A percentile compares a stretch with the other conserved stretches of the same genome.
Conservation (phyloP, 208 protist genomes). For the Leishmania major region DNA sequence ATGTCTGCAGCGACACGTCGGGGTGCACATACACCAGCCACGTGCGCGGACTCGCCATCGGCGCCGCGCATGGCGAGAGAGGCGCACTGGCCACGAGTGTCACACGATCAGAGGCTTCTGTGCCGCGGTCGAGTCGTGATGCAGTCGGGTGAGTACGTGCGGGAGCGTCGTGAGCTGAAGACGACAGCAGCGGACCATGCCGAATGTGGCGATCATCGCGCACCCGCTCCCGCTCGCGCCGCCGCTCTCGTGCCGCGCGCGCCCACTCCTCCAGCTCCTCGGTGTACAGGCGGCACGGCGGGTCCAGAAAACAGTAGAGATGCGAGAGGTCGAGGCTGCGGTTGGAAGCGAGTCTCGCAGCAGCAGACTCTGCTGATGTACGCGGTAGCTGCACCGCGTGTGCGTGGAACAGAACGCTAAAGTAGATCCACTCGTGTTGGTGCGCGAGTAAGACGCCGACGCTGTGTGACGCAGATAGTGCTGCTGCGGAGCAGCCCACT, state of each 20-base stretch:
- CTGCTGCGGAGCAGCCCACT: neutral
- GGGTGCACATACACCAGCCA: constrained; percentile 30
- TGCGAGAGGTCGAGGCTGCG: constrained; percentile 14
- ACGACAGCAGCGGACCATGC: neutral
- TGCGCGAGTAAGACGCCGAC: constrained; percentile 46
- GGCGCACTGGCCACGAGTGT: neutral
- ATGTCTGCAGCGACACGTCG: neutral
- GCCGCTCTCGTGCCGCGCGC: neutral
- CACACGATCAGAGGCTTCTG: neutral
- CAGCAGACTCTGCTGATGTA: neutral
- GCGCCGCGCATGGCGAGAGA: neutral
- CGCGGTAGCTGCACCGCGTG: constrained; percentile 9
- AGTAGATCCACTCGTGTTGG: constrained; percentile 34
- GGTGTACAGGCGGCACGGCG: constrained; percentile 10
- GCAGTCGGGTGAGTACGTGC: neutral
- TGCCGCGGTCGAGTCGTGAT: neutral
- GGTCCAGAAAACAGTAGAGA: constrained; percentile 23
- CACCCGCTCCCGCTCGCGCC: neutral
- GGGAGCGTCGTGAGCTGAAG: neutral
- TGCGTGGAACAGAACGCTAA: constrained; percentile 34
- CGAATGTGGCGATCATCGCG: neutral
- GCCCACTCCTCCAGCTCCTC: constrained; percentile 18
- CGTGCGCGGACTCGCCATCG: constrained; percentile 2
- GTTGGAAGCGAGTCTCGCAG: neutral
- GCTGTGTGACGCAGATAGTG: constrained; percentile 5